Percentiles rank a stretch among this genome's conserved stretches.
phyloP scores from a whole-genome alignment of 805 yeast species.

The Saturnispora quitensis region DNA sequence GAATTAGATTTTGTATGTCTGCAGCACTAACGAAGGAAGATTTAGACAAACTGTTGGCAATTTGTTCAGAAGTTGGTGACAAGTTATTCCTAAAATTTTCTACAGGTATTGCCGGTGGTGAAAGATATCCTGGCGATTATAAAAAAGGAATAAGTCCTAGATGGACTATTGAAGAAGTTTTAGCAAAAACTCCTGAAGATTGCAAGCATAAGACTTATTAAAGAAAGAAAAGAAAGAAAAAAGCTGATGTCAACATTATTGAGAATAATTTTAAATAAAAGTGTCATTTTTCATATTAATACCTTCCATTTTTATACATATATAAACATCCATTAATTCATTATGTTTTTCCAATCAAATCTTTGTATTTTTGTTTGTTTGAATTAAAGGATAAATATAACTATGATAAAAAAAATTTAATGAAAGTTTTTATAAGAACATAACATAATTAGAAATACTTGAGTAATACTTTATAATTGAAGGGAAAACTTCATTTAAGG shows the following conservation, averaged over 20 bases:
- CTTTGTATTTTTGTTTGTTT: neutral
- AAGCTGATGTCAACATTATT: neutral
- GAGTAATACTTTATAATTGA: neutral
- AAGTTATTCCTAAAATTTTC: slow-evolving; percentile 63
- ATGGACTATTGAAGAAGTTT: slow-evolving; percentile 71
- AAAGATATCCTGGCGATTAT: slow-evolving; percentile 43
- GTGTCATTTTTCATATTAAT: neutral
- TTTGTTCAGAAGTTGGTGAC: slow-evolving; percentile 73
- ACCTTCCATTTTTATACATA: neutral
- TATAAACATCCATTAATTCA: neutral
- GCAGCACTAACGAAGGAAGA: slow-evolving; percentile 91
- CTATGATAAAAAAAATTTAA: no score
- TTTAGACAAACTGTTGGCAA: slow-evolving; percentile 67
- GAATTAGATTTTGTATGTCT: slow-evolving; percentile 90
- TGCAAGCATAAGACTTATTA: slow-evolving; percentile 27
- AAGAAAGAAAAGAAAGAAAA: neutral
- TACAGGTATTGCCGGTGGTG: slow-evolving; percentile 66
- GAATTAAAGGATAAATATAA: neutral
- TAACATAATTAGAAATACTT: neutral
- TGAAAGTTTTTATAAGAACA: no score
- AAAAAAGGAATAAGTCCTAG: slow-evolving; percentile 51
- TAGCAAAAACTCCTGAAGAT: slow-evolving; percentile 64
- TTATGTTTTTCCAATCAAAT: no score
- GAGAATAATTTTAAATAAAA: neutral
- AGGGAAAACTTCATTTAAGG: neutral